These are phyloP conservation scores for Diutina rugosa DNA, from an alignment of 1,139 yeast genomes.

Conservation along the genomic window DNA sequence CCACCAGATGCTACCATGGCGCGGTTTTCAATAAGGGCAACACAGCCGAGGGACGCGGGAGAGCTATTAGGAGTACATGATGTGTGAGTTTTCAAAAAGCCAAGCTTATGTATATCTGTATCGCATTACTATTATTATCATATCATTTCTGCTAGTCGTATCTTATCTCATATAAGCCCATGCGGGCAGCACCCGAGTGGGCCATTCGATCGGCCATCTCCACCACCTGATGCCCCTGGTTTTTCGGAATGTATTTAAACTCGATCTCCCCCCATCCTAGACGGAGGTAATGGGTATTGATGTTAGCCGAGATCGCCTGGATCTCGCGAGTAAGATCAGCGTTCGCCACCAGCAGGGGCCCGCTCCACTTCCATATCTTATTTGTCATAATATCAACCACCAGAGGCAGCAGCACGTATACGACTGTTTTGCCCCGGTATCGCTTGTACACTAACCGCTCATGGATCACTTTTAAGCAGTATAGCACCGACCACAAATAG, in stretches of 20 bases:
- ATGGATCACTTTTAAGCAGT: not conserved
- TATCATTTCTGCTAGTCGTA: not conserved
- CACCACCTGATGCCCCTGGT: not conserved
- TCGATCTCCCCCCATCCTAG: constrained; percentile 1
- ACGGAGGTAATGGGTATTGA: not conserved
- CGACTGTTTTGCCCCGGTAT: not conserved
- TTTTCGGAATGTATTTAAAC: not conserved
- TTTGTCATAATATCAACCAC: not conserved
- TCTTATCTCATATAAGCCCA: constrained; percentile 1
- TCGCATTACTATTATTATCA: not conserved
- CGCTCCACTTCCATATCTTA: not conserved
- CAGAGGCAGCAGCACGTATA: not conserved
- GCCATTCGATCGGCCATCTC: constrained; percentile 2
- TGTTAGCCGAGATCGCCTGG: not conserved
- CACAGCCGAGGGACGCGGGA: not conserved
- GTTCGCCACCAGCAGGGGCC: not conserved
- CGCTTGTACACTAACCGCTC: not conserved
- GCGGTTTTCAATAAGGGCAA: not conserved
- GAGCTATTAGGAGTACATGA: too few species aligned
- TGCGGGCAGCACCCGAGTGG: not conserved
- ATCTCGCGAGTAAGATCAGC: not conserved
- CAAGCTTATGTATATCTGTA: not conserved
- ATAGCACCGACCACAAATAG: not conserved
- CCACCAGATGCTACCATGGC: not conserved
- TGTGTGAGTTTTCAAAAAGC: too few species aligned